These are phyloP conservation scores for Jackrogersella minutella DNA, from an alignment of 495 filamentous ascomycete species.

Conservation along the genomic window DNA sequence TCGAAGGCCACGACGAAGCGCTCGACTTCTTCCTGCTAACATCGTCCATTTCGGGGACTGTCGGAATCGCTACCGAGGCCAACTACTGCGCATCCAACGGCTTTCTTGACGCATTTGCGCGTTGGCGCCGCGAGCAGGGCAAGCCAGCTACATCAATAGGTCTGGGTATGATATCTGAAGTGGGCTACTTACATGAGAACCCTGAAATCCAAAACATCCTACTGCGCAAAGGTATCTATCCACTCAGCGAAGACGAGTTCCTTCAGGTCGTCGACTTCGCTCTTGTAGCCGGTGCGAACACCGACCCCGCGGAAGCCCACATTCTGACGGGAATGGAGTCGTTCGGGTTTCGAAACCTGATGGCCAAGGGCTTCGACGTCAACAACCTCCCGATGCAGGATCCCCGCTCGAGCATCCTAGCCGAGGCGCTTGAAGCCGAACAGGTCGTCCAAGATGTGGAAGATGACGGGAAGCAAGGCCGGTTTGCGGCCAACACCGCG, in stretches of 20 bases:
- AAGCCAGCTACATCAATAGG: neutral
- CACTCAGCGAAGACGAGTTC: slow-evolving; percentile 41
- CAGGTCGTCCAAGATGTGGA: neutral
- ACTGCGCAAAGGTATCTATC: slow-evolving; percentile 37
- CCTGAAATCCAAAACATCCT: slow-evolving; percentile 32
- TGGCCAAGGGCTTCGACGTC: neutral
- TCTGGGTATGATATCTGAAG: slow-evolving; percentile 3
- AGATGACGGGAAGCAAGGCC: neutral
- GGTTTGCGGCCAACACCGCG: neutral
- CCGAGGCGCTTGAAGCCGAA: neutral
- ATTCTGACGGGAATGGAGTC: neutral
- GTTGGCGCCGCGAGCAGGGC: neutral
- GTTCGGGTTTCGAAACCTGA: neutral
- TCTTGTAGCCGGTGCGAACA: neutral
- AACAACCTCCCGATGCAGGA: neutral
- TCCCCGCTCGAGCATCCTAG: neutral
- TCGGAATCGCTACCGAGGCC: slow-evolving; percentile 43
- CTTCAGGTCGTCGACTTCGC: slow-evolving; percentile 7
- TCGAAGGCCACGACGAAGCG: slow-evolving; percentile 24
- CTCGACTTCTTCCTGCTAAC: slow-evolving; percentile 49
- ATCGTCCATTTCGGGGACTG: slow-evolving; percentile 35
- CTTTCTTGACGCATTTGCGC: slow-evolving; percentile 53
- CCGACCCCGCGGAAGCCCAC: neutral
- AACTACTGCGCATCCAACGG: slow-evolving; percentile 52
- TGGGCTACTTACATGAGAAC: slow-evolving; percentile 28